A percentile compares a stretch with the other conserved stretches of the same genome.
Conservation (phyloP, 1,284 basidiomycete species). For the Kwoniella shivajii region DNA sequence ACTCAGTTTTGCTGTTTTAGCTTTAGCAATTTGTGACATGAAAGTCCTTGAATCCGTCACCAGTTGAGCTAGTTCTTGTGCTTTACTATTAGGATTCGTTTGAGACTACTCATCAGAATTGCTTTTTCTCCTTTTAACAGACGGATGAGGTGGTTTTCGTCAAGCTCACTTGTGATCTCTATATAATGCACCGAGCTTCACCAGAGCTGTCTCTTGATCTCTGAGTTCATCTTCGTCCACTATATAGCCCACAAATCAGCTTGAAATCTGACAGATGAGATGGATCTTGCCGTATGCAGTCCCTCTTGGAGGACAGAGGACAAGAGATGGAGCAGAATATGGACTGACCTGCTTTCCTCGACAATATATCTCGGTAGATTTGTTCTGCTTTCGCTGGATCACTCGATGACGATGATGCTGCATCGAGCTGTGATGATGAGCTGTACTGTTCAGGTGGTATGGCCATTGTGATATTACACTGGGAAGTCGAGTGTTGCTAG, state of each 20-base stretch:
- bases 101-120: no score
- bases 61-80: constrained; percentile 79
- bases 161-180: constrained; percentile 74
- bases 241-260: constrained; percentile 10
- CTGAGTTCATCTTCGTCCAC: constrained; percentile 65
- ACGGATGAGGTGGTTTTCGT: not conserved
- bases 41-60: constrained; percentile 84
- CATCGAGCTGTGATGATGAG: constrained; percentile 26
- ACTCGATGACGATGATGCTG: constrained; percentile 31
- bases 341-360: constrained; percentile 40
- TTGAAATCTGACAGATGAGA: not conserved
- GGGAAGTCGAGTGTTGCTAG: no score
- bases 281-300: no score
- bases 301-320: no score
- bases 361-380: constrained; percentile 41
- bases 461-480: constrained; percentile 17
- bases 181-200: constrained; percentile 85
- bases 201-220: constrained; percentile 82
- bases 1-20: constrained; percentile 98
- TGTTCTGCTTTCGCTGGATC: constrained; percentile 46
- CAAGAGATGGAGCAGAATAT: not conserved
- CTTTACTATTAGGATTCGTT: constrained; percentile 65
- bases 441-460: constrained; percentile 9
- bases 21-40: constrained; percentile 94
- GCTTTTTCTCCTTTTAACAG: not conserved